Evolutionary conservation across 2,329 filamentous ascomycete species (phyloP), one percentile per base, ranked within the genome.

Genomic region (Coleophoma eucalyptorum): DNA sequence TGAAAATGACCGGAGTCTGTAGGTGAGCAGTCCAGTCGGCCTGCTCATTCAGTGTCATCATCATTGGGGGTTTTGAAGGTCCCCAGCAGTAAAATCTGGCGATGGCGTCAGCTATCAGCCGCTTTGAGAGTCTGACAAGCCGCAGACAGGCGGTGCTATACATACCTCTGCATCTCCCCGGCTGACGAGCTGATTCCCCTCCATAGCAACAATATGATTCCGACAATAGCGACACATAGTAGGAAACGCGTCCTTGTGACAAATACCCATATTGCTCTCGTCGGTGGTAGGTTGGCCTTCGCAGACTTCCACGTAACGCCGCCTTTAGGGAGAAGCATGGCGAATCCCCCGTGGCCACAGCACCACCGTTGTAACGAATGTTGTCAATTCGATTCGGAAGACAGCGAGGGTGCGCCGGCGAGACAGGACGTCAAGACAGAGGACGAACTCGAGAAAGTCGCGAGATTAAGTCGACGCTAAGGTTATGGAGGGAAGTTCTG

Each of bases 31-130:
- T 87, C 94, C 94, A 99, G 58, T 90, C 81, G 55, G 86, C 86
- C 69, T 93, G 87, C 67, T 99, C 94, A 67, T 97, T 97, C 50
- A 87, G 75, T 40, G 88, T 83, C 90, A 99, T 96, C 58, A 94
- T 84, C 84, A 96, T 95, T 48, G 94, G 94, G n/a, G 94, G 83
- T 75, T 95, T 97, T 20, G 87, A 83, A 13, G 94, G 93, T 12
- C 94, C 94, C 81, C 91, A 97, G 76, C 94, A 99, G 73, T 96
- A 96, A 72, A 96, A 97, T 72, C 93, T 97, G 65, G 10, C 56
- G 52, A 37, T 47, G 34, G 51, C 49, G 49, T 58, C 51, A 58
- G 50, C 53, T 44, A 51, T 50, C 34, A 51, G 41, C 20, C 33
- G 19, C 34, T 44, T 44, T 44, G 43, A 35, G 16, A 33, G 19